Evolutionary conservation across 2,329 filamentous ascomycete genomes (phyloP), one percentile per base, ranked within the genome.

Genomic region (Remersonia thermophila): DNA sequence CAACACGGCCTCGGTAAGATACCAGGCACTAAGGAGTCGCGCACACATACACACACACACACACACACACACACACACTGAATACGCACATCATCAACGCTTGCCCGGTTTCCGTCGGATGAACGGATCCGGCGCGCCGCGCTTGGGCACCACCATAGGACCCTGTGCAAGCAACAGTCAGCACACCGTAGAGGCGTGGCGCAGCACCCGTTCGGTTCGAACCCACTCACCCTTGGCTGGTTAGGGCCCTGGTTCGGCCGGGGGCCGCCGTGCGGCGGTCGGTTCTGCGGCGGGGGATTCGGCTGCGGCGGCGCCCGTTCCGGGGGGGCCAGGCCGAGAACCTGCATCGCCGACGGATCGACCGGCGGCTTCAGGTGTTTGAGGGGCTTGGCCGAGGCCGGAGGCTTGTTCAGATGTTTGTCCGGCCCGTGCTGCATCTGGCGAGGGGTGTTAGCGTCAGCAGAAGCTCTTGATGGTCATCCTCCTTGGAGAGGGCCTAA

Each of bases 341-440:
- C 62, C 38, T 66, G 61, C 65, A 71, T 67, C 13, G 67, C 68
- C 2, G 67, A 67, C 2, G 67, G 67, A 36, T 72, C 68, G 7
- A 48, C 53, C 7, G 56, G 50, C 30, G 51, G 49, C 17, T 40
- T 46, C 15, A 50, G 45, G 10, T 45, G 43, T 34, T 42, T 51
- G 15, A 37, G 30, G 3, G 42, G 35, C 29, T 29, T 38, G 6
- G 35, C 33, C 1, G 31, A 33, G 16, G 30, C 33, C 7, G 48
- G 45, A n/a, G 38, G 41, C 30, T 41, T 28, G 12, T 28, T 46
- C 7, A 46, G 36, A 4, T 33, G 35, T 29, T 27, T 35, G 33
- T 44, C 32, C n/a, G 39, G 23, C 27, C 26, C 35, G 13, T 42
- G 39, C 7, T 45, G 37, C 11, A 38, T 32, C 43, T 45, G 31